Evolutionary conservation across 768 basidiomycete genomes (phyloP).

Genomic region (Boletus rubroflammeus): DNA sequence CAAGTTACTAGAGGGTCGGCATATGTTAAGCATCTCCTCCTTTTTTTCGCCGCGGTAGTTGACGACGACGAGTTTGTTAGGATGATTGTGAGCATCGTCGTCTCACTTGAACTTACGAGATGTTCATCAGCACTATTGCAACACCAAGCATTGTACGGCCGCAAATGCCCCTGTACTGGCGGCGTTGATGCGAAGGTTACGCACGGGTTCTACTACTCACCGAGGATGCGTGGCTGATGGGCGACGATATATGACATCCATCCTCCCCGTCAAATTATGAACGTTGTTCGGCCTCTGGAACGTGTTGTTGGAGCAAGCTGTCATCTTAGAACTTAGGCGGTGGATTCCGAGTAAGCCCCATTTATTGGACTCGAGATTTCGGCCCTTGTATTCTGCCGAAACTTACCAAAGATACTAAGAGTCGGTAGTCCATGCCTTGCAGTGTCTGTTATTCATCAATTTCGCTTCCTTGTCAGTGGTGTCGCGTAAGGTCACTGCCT

Average conservation of each 20-base stretch:
- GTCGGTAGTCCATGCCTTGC: neutral
- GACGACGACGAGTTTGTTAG: neutral
- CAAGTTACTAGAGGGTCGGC: no score
- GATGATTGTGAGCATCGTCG: neutral
- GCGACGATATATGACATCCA: neutral
- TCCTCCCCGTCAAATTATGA: neutral
- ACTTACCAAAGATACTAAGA: neutral
- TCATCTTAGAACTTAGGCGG: neutral
- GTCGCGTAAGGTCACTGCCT: constrained; percentile 5
- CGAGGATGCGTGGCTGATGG: neutral
- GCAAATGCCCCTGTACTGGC: neutral
- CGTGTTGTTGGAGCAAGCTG: constrained; percentile 1
- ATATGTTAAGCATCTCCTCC: no score
- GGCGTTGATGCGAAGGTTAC: no score
- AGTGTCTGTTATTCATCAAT: constrained; percentile 1
- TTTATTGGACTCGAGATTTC: neutral
- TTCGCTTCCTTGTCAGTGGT: constrained; percentile 1
- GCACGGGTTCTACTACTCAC: neutral
- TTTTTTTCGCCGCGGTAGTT: neutral
- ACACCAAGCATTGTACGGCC: neutral
- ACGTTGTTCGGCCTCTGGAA: neutral
- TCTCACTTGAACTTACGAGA: neutral
- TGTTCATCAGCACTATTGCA: neutral
- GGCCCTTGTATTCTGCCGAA: neutral
- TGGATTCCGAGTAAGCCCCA: neutral